A percentile compares a stretch with the other conserved stretches of the same genome.
phyloP scores from a whole-genome alignment of 2,329 filamentous ascomycete species.

The Fusarium hainanense region DNA sequence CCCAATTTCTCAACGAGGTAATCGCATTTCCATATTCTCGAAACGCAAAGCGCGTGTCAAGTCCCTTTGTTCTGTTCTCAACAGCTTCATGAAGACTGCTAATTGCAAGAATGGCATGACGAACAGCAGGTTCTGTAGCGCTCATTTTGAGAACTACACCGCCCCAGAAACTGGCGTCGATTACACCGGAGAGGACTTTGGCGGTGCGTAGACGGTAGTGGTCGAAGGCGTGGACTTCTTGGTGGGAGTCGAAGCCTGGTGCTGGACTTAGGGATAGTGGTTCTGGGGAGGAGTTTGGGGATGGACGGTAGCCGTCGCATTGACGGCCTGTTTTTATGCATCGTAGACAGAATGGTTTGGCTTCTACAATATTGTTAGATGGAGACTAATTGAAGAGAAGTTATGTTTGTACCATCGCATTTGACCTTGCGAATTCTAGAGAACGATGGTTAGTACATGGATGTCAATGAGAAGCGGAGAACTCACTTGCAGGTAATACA shows the following conservation, averaged over 20 bases:
- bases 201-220: conserved; percentile 52
- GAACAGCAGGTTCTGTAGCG: conserved; percentile 58
- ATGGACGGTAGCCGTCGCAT: conserved; percentile 64
- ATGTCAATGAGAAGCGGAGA: neutral
- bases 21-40: conserved; percentile 62
- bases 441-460: neutral
- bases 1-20: conserved; percentile 53
- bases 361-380: conserved; percentile 50
- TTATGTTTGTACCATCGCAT: conserved; percentile 7
- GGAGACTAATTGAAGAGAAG: neutral
- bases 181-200: conserved; percentile 56
- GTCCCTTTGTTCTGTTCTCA: conserved; percentile 31
- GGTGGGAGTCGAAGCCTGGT: conserved; percentile 36
- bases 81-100: conserved; percentile 59
- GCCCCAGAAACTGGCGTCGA: conserved; percentile 58
- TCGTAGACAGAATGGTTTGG: conserved; percentile 62
- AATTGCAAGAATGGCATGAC: conserved; percentile 62
- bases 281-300: conserved; percentile 29
- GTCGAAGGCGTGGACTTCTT: conserved; percentile 48
- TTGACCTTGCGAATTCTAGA: conserved; percentile 25
- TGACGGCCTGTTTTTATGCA: conserved; percentile 66
- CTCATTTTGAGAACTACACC: conserved; percentile 59
- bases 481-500: conserved; percentile 68
- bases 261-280: conserved; percentile 26
- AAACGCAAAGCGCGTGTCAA: conserved; percentile 44